Evolutionary conservation across 805 yeast species (phyloP), one percentile per base, ranked within the genome.

Genomic region (Starmerella stellata): DNA sequence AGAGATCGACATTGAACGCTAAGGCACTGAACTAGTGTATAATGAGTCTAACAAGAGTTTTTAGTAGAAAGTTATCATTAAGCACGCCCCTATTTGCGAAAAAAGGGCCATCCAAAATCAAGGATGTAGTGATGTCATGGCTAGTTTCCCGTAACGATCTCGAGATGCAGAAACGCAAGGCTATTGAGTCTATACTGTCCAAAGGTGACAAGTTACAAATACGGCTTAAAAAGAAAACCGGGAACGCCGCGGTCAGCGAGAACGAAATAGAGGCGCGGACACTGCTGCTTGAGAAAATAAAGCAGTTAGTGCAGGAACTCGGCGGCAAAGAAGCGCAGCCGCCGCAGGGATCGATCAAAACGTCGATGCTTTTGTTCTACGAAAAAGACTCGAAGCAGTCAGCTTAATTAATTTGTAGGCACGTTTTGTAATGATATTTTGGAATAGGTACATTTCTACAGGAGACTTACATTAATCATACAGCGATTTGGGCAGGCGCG

Each of bases 61-160:
- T n/a, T n/a, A n/a, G n/a, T n/a, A n/a, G n/a, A n/a, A n/a, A n/a
- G n/a, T n/a, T n/a, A n/a, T n/a, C n/a, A n/a, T n/a, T n/a, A n/a
- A n/a, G n/a, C n/a, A n/a, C n/a, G n/a, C n/a, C n/a, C n/a, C n/a
- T n/a, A 8, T 17, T 29, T 15, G 32, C 42, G 4, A 30, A 43
- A 20, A 37, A 19, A 8, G 36, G 24, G 17, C 36, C 44, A 2
- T 32, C 45, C 2, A 38, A 45, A 29, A 42, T 43, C 16, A 51
- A 51, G 34, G 56, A 55, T 18, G 45, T 55, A 2, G 46, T 49
- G 2, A 37, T 57, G 2, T 51, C 58, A 4, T 57, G 61, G 61
- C 45, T 45, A 8, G 56, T 57, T 23, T 54, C 56, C 7, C 41
- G 39, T 14, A 43, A 51, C 33, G 61, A 57, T 38, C 45, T 57